A percentile compares a stretch with the other conserved stretches of the same genome.
These are phyloP conservation scores for Prunus campanulata DNA, from an alignment of 306 rosid species.

Conservation along the genomic window DNA sequence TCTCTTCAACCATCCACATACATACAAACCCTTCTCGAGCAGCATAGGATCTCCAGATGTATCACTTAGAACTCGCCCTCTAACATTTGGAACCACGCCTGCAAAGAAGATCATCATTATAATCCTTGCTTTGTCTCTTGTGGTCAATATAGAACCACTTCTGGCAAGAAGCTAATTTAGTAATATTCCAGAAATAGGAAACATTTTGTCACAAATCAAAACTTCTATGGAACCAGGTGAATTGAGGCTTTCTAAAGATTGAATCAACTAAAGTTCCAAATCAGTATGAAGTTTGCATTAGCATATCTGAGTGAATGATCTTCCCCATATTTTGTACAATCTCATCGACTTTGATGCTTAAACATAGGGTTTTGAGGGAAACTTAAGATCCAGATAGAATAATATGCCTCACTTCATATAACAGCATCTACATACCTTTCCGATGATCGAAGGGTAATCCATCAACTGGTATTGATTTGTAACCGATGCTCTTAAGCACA, in stretches of 20 bases:
- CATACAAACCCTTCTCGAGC: constrained; percentile 77
- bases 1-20: constrained; percentile 96
- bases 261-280: neutral
- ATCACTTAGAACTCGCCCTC: constrained; percentile 68
- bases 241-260: neutral
- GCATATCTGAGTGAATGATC: neutral
- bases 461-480: constrained; percentile 77
- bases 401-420: neutral
- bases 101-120: constrained; percentile 17
- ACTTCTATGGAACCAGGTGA: neutral
- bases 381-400: neutral
- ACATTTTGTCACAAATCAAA: neutral
- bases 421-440: constrained; percentile 47
- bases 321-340: neutral
- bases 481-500: constrained; percentile 91
- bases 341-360: neutral
- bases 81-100: constrained; percentile 82
- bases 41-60: constrained; percentile 36
- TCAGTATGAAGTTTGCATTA: neutral
- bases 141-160: neutral
- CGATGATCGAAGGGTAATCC: constrained; percentile 79
- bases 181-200: neutral
- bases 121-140: neutral
- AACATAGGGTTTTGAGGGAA: neutral
- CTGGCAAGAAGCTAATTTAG: neutral